phyloP scores from a whole-genome alignment of 768 basidiomycete species.

The Dendrothele bispora region DNA sequence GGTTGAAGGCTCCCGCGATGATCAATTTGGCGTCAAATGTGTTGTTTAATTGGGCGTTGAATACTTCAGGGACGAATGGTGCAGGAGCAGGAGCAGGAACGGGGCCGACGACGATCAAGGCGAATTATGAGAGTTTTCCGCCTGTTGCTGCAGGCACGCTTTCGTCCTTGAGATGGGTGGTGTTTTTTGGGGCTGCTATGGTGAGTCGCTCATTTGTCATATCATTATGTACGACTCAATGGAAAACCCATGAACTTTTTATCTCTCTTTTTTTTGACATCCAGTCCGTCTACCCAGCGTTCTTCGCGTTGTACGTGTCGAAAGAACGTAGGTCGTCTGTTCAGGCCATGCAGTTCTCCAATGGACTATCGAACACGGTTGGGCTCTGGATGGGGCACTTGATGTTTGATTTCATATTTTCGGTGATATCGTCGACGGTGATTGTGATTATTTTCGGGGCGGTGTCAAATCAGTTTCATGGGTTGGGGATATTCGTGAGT shows the following conservation, averaged over 20 bases:
- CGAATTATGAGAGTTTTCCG: conserved; percentile 61
- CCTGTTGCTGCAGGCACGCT: conserved; percentile 54
- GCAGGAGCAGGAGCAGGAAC: conserved; percentile 24
- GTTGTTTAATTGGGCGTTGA: conserved; percentile 62
- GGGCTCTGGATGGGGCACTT: conserved; percentile 82
- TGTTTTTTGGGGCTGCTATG: conserved; percentile 74
- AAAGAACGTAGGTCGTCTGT: conserved; percentile 70
- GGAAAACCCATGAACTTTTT: background rate
- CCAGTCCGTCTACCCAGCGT: conserved; percentile 78
- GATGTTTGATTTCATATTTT: conserved; percentile 66
- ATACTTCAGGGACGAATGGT: conserved; percentile 49
- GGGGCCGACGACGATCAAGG: conserved; percentile 58
- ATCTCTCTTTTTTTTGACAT: background rate
- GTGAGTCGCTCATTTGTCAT: conserved; percentile 32
- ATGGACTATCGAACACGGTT: conserved; percentile 67
- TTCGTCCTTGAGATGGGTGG: conserved; percentile 68
- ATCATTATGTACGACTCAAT: background rate
- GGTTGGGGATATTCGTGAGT: conserved; percentile 62
- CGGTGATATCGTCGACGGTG: conserved; percentile 59
- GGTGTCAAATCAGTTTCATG: conserved; percentile 62
- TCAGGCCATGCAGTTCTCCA: conserved; percentile 81
- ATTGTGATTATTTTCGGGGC: conserved; percentile 62
- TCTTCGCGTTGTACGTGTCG: conserved; percentile 77
- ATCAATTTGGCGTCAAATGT: conserved; percentile 71
- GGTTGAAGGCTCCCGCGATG: conserved; percentile 56